Base-by-base conservation (phyloP, 2,329 filamentous ascomycete species). In the Cordyceps farinosa region DNA sequence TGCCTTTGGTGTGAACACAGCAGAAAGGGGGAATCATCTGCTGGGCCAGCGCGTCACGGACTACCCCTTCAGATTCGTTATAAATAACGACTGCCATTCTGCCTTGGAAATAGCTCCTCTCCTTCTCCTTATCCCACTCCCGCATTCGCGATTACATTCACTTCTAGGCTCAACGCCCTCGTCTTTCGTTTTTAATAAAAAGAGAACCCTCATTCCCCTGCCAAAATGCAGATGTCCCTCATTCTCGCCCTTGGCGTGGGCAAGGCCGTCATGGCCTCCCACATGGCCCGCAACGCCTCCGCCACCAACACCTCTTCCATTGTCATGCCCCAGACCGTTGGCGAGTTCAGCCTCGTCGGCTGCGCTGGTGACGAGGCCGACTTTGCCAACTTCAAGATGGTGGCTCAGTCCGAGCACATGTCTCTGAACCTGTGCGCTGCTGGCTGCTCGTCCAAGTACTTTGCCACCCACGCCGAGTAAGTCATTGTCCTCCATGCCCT, bases 141-240 rank as follows among this genome's bases (percentile, higher is more conserved):
- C 47, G 66, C 65, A 67, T 58, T 71, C 72, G 75, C 71, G 73
- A 74, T 70, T 69, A 67, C 71, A 66, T 53, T 73, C 73, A 65
- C 15, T 63, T 61, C 66, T 69, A 68, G 53, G 53, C 61, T 57
- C 44, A 71, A 73, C 73, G 69, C 67, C 69, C 68, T 65, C 45
- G 67, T 62, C 68, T 65, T 67, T 72, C 68, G 63, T 55, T 51
- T 65, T 67, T 66, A 42, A 55, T 10, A 42, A 32, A 30, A 50
- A 22, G 30, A 42, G 51, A 11, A 53, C n/a, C 13, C 40, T 30
- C 7, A 5, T 11, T 45, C 17, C 22, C 27, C 54, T 54, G 58
- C 58, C 53, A 66, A 42, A 15, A 76, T 76, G 74, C 73, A 70
- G 67, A 73, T 67, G 66, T 67, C 71, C 54, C 54, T 68, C 60